Conservation (phyloP, 2,329 filamentous ascomycete genomes). For the Apiospora pterosperma region DNA sequence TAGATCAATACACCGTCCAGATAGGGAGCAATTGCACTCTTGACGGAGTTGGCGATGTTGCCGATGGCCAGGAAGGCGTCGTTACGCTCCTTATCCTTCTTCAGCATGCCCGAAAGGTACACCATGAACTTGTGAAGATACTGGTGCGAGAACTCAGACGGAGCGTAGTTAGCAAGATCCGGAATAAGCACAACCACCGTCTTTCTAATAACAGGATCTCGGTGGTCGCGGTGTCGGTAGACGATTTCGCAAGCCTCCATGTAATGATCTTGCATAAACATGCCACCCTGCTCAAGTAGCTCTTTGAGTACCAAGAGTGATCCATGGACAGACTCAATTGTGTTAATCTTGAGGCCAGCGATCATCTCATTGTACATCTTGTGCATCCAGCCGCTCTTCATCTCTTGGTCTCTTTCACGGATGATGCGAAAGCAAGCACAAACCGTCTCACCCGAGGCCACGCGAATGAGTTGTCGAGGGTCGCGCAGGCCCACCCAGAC, state of each 20-base stretch:
- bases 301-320: constrained; percentile 91
- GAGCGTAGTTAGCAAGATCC: constrained; percentile 87
- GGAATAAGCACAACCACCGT: constrained; percentile 91
- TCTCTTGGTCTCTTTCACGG: constrained; percentile 81
- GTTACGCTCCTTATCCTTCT: constrained; percentile 91
- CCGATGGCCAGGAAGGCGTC: constrained; percentile 95
- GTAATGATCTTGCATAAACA: constrained; percentile 99
- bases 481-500: constrained; percentile 95
- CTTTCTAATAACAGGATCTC: constrained; percentile 80
- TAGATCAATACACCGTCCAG: constrained; percentile 92
- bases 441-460: constrained; percentile 88
- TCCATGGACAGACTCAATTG: constrained; percentile 88
- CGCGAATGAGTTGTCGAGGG: constrained; percentile 83
- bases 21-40: constrained; percentile 91
- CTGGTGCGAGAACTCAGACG: constrained; percentile 79
- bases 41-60: constrained; percentile 93
- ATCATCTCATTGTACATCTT: constrained; percentile 87
- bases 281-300: constrained; percentile 88
- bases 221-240: constrained; percentile 87
- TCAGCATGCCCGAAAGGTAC: constrained; percentile 87
- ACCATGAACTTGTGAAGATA: constrained; percentile 98
- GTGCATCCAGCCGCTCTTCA: constrained; percentile 83
- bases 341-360: constrained; percentile 73
- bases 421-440: constrained; percentile 96
- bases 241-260: constrained; percentile 90